Evolutionary conservation across 164 flowering plant genomes (phyloP).

Genomic region (Hamamelis virginiana): DNA sequence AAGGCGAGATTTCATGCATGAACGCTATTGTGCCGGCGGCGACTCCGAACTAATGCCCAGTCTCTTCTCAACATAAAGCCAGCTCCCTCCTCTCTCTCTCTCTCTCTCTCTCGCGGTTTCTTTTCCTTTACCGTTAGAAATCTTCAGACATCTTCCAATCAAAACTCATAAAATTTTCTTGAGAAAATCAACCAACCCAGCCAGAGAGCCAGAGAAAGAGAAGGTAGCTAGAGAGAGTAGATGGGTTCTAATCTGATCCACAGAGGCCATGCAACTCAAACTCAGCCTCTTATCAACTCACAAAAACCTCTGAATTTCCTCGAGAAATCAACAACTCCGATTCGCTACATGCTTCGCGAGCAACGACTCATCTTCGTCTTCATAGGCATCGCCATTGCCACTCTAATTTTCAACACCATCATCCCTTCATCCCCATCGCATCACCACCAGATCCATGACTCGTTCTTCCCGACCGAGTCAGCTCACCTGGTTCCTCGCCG

Average conservation of each 20-base stretch:
- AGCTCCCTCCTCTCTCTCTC: neutral
- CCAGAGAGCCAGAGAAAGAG: too few species aligned
- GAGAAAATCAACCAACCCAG: neutral
- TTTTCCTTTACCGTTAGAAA: neutral
- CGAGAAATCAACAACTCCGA: slow-evolving; percentile 10
- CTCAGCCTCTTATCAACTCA: neutral
- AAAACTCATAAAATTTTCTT: neutral
- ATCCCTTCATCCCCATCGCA: slow-evolving; percentile 10
- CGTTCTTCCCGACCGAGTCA: slow-evolving; percentile 5
- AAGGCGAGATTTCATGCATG: slow-evolving; percentile 16
- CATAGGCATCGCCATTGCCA: slow-evolving; percentile 37
- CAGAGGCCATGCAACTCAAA: slow-evolving; percentile 3
- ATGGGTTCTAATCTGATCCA: slow-evolving; percentile 18
- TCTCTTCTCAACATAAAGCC: neutral
- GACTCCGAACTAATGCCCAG: too few species aligned
- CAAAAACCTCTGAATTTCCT: neutral
- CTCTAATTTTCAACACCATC: slow-evolving; percentile 23
- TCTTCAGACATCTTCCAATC: neutral
- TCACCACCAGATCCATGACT: slow-evolving; percentile 7
- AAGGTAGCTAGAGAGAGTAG: neutral
- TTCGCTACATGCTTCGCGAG: slow-evolving; percentile 32
- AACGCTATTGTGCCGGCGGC: neutral
- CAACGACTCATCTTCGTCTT: slow-evolving; percentile 38
- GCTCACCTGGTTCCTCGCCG: neutral
- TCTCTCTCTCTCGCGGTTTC: neutral